These are phyloP conservation scores for Scedosporium dehoogii DNA, from an alignment of 2,329 filamentous ascomycete genomes.

Conservation along the genomic window DNA sequence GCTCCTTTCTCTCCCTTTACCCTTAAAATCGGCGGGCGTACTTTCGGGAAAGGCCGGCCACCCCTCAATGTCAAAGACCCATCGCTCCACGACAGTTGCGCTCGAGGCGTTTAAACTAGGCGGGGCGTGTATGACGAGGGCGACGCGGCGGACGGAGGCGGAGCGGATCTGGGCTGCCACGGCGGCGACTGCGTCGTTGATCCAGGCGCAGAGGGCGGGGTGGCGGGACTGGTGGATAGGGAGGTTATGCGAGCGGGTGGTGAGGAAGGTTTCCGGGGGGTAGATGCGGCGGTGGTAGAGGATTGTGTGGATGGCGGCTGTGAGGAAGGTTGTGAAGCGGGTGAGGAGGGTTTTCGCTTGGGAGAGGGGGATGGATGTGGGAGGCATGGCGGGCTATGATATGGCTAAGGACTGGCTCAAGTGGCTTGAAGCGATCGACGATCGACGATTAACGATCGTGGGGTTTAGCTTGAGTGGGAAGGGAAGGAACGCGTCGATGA, in stretches of 20 bases:
- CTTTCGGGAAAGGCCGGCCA: constrained; percentile 37
- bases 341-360: constrained; percentile 49
- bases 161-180: constrained; percentile 60
- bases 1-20: constrained; percentile 10
- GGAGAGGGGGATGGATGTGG: constrained; percentile 20
- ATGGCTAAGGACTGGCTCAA: neutral
- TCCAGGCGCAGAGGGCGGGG: constrained; percentile 76
- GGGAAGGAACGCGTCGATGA: neutral
- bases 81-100: constrained; percentile 37
- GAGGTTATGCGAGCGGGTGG: constrained; percentile 72
- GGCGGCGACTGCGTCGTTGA: constrained; percentile 68
- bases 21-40: neutral
- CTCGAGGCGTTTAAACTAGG: neutral
- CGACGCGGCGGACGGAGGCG: constrained; percentile 36
- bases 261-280: constrained; percentile 65
- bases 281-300: constrained; percentile 77
- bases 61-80: constrained; percentile 46
- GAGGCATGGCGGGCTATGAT: constrained; percentile 2
- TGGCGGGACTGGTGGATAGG: constrained; percentile 79
- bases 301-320: constrained; percentile 74
- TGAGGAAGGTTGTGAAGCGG: constrained; percentile 71
- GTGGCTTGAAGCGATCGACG: neutral
- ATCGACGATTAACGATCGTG: neutral
- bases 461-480: neutral
- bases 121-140: constrained; percentile 35